These are phyloP conservation scores for Alternaria arborescens DNA, from an alignment of 2,329 filamentous ascomycete species.

Conservation along the genomic window DNA sequence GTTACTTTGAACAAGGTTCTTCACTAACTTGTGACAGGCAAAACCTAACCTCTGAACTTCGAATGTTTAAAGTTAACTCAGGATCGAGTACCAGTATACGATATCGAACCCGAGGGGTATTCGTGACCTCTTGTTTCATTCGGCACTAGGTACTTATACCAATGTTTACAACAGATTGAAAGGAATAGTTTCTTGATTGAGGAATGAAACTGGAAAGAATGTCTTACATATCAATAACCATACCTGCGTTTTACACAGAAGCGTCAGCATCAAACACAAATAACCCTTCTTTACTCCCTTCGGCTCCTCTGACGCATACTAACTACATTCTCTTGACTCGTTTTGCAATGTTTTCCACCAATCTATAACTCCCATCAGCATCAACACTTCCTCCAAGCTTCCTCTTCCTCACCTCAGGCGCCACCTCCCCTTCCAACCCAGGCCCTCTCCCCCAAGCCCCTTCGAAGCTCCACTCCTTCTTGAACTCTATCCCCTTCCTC, in stretches of 20 bases:
- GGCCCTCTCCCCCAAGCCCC: background rate
- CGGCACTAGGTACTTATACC: no score
- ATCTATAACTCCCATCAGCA: background rate
- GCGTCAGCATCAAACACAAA: background rate
- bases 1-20: background rate
- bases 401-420: background rate
- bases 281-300: background rate
- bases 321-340: background rate
- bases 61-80: background rate
- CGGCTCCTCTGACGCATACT: background rate
- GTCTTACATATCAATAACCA: no score
- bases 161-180: no score
- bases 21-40: background rate
- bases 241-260: background rate
- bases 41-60: background rate
- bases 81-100: no score
- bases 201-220: no score
- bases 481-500: background rate
- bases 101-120: no score
- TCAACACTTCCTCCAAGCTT: background rate
- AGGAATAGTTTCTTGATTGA: no score
- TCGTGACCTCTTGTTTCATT: no score
- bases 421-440: background rate
- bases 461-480: constrained; percentile 3
- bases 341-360: background rate